Evolutionary conservation across 2,329 filamentous ascomycete genomes (phyloP), one percentile per base, ranked within the genome.

Genomic region (Colletotrichum cuscutae): DNA sequence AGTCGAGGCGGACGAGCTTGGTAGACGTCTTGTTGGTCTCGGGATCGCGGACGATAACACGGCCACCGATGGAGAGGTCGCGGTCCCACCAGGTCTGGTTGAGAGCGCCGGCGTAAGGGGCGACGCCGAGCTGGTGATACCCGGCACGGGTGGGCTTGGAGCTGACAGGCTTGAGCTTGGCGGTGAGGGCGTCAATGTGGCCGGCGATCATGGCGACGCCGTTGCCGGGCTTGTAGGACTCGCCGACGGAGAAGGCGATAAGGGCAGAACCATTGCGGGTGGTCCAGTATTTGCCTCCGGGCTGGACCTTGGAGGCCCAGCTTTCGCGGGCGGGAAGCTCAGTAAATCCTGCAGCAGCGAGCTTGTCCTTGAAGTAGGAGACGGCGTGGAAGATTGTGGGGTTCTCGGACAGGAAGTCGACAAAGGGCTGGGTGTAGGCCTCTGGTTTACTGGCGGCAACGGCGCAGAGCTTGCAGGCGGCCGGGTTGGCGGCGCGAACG

Each of bases 21-120:
- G 90, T 91, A 26, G 89, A 87, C 46, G 97, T 94, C 88, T 96
- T 97, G 76, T 93, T 93, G 2, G 90, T 89, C 5, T 87, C 81
- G 77, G 37, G 37, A 19, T 98, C 92, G 75, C 92, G 93, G 58
- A 98, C 92, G 61, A 98, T 87, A 4, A 98, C 96, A 57, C 95
- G 89, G 52, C 97, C 97, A 75, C 95, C 97, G 77, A 98, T 93
- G 76, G 94, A 92, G 64, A 99, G 88, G 82, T 99, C 97, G 49
- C 97, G 91, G 82, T 98, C 97, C 96, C 95, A 98, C 97, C 97
- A 98, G 1, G 97, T 98, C 75, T 88, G 87, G 80, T 95, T 97
- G 74, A 98, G 84, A 1, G 87, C 95, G 63, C 97, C 96, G 11
- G 95, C 96, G 80, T 98, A 99, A 0, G 94, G 97, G 2, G 97